These are phyloP conservation scores for Mycena venus DNA, from an alignment of 768 basidiomycete genomes.

Conservation along the genomic window DNA sequence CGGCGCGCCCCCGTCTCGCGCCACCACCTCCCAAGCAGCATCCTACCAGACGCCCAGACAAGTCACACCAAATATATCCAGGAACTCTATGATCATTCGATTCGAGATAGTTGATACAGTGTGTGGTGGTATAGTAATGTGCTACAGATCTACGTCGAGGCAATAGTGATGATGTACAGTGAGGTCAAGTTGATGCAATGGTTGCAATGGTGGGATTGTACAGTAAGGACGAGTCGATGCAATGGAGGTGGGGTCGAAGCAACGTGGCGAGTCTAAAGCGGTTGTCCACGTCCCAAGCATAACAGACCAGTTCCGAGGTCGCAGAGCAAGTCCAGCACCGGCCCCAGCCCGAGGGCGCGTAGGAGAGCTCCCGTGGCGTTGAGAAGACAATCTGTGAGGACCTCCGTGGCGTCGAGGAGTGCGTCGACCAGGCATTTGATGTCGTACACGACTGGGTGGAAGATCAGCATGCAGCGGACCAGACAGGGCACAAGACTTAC, in stretches of 20 bases:
- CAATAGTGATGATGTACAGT: slow-evolving; percentile 9
- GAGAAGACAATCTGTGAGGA: slow-evolving; percentile 61
- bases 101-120: slow-evolving; percentile 50
- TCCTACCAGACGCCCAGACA: no score
- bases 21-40: no score
- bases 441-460: slow-evolving; percentile 64
- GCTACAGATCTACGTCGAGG: slow-evolving; percentile 13
- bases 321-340: no score
- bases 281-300: no score
- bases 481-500: slow-evolving; percentile 53
- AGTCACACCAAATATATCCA: neutral
- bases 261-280: no score
- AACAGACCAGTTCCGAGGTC: no score
- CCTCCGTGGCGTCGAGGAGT: slow-evolving; percentile 62
- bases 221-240: neutral
- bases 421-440: slow-evolving; percentile 73
- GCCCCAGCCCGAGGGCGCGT: no score
- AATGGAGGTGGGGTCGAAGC: no score
- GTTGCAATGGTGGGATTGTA: neutral
- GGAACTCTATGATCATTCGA: slow-evolving; percentile 38
- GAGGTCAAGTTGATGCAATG: neutral
- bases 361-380: slow-evolving; percentile 57
- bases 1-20: no score
- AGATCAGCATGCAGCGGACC: slow-evolving; percentile 5
- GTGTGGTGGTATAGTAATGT: slow-evolving; percentile 38